A percentile compares a stretch with the other conserved stretches of the same genome.
phyloP scores from a whole-genome alignment of 176 grass and related monocot genomes.

The Sorghum bicolor region Sorghum_bicolor_NCBIv3 NC_012876.2:58272501-58273000 shows the following conservation, averaged over 20 bases:
- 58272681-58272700: neutral
- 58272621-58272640: neutral
- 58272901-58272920: slow-evolving; percentile 46
- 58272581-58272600: neutral
- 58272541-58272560: too few species aligned
- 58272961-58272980: neutral
- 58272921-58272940: slow-evolving; percentile 24
- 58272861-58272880: slow-evolving; percentile 54
- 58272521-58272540: too few species aligned
- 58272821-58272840: slow-evolving; percentile 15
- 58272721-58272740: neutral
- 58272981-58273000: slow-evolving; percentile 5
- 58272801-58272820: slow-evolving; percentile 34
- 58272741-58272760: neutral
- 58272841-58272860: slow-evolving; percentile 2
- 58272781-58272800: slow-evolving; percentile 10
- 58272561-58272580: neutral
- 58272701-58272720: neutral
- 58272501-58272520: too few species aligned
- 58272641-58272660: neutral
- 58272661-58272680: slow-evolving; percentile 7
- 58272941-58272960: slow-evolving; percentile 24
- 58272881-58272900: neutral
- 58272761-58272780: neutral
- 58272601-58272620: neutral